Evolutionary conservation across 495 filamentous ascomycete genomes (phyloP).

Genomic region (Talaromyces adpressus): DNA sequence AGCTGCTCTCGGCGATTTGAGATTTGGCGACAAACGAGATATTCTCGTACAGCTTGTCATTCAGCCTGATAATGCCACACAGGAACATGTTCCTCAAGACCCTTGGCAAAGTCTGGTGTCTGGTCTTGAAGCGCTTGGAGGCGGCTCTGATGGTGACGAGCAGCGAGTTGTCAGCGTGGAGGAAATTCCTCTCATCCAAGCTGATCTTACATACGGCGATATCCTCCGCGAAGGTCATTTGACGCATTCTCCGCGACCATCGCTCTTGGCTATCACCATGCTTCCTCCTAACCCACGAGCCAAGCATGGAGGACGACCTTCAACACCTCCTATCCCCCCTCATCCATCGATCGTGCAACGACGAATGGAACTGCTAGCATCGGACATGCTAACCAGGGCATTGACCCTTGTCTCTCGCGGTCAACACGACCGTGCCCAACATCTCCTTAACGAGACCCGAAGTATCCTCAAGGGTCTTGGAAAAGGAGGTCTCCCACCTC

Average conservation of each 20-base stretch:
- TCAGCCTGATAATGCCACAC: constrained; percentile 75
- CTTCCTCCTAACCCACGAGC: constrained; percentile 63
- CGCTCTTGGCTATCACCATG: constrained; percentile 96
- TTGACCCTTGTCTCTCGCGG: constrained; percentile 85
- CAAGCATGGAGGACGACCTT: constrained; percentile 55
- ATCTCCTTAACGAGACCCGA: constrained; percentile 84
- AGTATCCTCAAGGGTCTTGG: constrained; percentile 94
- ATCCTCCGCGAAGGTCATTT: constrained; percentile 86
- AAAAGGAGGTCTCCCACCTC: constrained; percentile 90
- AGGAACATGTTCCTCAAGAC: constrained; percentile 84
- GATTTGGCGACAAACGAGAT: constrained; percentile 97
- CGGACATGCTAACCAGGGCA: constrained; percentile 93
- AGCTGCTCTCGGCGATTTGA: constrained; percentile 83
- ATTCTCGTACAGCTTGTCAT: constrained; percentile 94
- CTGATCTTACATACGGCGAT: constrained; percentile 89
- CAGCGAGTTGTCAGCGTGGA: constrained; percentile 80
- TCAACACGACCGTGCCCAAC: constrained; percentile 89
- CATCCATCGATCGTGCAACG: constrained; percentile 94
- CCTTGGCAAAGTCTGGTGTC: constrained; percentile 97
- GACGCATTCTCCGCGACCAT: constrained; percentile 80
- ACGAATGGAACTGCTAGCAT: constrained; percentile 95
- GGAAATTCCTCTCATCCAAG: constrained; percentile 92
- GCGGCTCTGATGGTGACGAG: constrained; percentile 81
- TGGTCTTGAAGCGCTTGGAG: constrained; percentile 90
- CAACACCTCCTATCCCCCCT: constrained; percentile 83